Evolutionary conservation across 495 filamentous ascomycete genomes (phyloP).

Genomic region (Astrothelium macrocarpum): DNA sequence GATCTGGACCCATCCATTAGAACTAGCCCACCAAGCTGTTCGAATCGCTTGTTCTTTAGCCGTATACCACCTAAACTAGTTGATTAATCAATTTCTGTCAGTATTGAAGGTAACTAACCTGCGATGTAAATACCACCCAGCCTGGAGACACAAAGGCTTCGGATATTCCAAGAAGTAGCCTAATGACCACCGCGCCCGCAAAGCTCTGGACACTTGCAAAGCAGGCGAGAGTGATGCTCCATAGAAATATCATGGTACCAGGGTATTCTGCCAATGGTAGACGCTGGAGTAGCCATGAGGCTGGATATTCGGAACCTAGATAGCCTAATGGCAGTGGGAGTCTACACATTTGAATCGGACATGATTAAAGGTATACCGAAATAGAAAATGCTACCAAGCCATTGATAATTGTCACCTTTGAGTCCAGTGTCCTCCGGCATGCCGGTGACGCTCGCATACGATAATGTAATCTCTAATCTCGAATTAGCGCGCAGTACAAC

Average conservation of each 20-base stretch:
- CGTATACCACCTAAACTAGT: constrained; percentile 41
- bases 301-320: constrained; percentile 50
- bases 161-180: constrained; percentile 38
- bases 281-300: constrained; percentile 47
- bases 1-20: constrained; percentile 38
- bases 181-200: constrained; percentile 27
- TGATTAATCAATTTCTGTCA: not conserved
- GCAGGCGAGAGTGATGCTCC: constrained; percentile 33
- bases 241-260: constrained; percentile 31
- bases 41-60: constrained; percentile 36
- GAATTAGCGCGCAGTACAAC: not conserved
- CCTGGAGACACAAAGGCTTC: constrained; percentile 43
- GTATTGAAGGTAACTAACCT: constrained; percentile 21
- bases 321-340: constrained; percentile 25
- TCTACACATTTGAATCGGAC: not conserved
- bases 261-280: constrained; percentile 40
- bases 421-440: constrained; percentile 34
- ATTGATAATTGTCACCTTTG: constrained; percentile 39
- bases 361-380: constrained; percentile 36
- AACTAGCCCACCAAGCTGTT: constrained; percentile 36
- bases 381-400: constrained; percentile 45
- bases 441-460: constrained; percentile 43
- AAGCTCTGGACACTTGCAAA: constrained; percentile 30
- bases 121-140: constrained; percentile 37
- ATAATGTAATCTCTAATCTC: constrained; percentile 40